A percentile compares a stretch with the other conserved stretches of the same genome.
Evolutionary conservation across 2,329 filamentous ascomycete genomes (phyloP).

Genomic region (Xylariaceae sp.): DNA sequence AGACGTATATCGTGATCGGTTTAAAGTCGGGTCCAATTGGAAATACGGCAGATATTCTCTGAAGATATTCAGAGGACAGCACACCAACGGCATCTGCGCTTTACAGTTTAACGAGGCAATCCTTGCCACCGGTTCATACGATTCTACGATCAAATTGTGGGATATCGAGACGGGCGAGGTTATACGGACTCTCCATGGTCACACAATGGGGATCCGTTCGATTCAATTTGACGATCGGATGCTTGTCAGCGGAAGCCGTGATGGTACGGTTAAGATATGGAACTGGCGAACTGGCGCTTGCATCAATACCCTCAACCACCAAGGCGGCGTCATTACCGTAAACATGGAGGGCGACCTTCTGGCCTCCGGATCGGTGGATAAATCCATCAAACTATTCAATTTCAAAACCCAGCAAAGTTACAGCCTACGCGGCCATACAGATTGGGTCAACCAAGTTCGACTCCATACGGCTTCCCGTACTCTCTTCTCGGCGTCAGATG

Average conservation of each 20-base stretch:
- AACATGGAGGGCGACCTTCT: slow-evolving; percentile 85
- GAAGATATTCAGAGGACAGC: slow-evolving; percentile 76
- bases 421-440: slow-evolving; percentile 78
- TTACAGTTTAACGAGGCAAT: slow-evolving; percentile 80
- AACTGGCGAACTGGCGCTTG: slow-evolving; percentile 93
- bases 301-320: slow-evolving; percentile 79
- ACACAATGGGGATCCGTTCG: slow-evolving; percentile 80
- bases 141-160: slow-evolving; percentile 95
- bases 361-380: slow-evolving; percentile 87
- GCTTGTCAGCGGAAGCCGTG: slow-evolving; percentile 86
- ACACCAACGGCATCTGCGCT: slow-evolving; percentile 80
- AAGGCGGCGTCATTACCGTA: slow-evolving; percentile 80
- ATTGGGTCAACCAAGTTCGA: slow-evolving; percentile 97
- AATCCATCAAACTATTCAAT: slow-evolving; percentile 90
- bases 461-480: slow-evolving; percentile 82
- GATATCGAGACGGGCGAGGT: slow-evolving; percentile 86
- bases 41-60: slow-evolving; percentile 89
- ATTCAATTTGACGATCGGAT: slow-evolving; percentile 93
- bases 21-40: slow-evolving; percentile 97
- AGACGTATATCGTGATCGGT: slow-evolving; percentile 92
- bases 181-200: slow-evolving; percentile 80
- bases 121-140: slow-evolving; percentile 92
- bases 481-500: slow-evolving; percentile 90
- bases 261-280: slow-evolving; percentile 89
- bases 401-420: slow-evolving; percentile 83